phyloP scores from a whole-genome alignment of 495 filamentous ascomycete genomes.

The Podospora pseudocomata region DNA sequence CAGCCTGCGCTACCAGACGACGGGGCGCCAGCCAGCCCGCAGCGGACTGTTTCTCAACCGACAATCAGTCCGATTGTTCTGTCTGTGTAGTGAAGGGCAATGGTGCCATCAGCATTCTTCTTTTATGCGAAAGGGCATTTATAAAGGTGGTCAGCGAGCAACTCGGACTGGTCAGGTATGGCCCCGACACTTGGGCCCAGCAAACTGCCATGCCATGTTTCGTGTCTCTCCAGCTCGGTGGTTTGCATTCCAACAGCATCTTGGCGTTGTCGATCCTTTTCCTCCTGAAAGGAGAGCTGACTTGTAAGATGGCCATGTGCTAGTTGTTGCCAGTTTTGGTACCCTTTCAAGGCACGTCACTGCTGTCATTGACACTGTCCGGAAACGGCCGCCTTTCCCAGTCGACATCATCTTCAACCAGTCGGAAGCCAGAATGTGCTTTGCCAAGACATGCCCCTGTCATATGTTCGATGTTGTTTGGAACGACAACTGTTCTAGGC shows the following conservation, averaged over 20 bases:
- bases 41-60: too few relatives aligned
- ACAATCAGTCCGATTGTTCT: too few relatives aligned
- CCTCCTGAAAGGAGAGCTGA: background rate
- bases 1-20: background rate
- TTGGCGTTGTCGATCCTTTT: constrained; percentile 6
- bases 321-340: background rate
- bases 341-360: background rate
- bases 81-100: too few relatives aligned
- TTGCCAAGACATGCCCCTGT: background rate
- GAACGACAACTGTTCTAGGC: background rate
- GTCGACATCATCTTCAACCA: background rate
- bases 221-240: background rate
- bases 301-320: background rate
- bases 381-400: background rate
- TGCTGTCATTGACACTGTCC: background rate
- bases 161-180: background rate
- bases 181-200: background rate
- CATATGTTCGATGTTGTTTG: background rate
- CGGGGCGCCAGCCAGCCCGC: too few relatives aligned
- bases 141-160: too few relatives aligned
- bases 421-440: background rate
- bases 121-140: background rate
- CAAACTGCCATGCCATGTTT: background rate
- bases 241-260: constrained; percentile 1
- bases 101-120: too few relatives aligned